phyloP scores from a whole-genome alignment of 331 rosid species.

The Arachis monticola region DNA sequence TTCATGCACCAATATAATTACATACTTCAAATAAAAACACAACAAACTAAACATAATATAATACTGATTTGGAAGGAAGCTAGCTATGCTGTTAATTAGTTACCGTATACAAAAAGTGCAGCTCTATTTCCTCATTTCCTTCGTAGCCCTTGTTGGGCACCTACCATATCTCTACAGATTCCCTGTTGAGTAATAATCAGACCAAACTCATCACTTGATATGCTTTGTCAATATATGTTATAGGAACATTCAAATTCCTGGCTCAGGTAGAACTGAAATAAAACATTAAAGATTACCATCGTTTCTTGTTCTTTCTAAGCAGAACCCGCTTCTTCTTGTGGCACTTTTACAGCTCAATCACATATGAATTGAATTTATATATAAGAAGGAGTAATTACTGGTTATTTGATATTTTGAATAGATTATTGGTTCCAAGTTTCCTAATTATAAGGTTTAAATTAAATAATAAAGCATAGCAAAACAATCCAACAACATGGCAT shows the following conservation, averaged over 20 bases:
- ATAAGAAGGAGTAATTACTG: constrained; percentile 12
- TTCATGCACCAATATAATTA: constrained; percentile 38
- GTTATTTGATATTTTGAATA: not conserved
- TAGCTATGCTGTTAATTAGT: not conserved
- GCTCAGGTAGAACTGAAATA: not conserved
- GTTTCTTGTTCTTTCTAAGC: constrained; percentile 28
- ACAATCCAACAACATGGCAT: constrained; percentile 41
- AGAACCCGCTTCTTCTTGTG: constrained; percentile 28
- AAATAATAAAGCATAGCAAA: constrained; percentile 5
- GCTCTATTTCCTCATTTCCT: constrained; percentile 69
- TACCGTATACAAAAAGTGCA: constrained; percentile 68
- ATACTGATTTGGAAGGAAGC: not conserved
- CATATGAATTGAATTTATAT: not conserved
- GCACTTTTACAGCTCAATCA: constrained; percentile 5
- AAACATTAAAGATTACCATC: constrained; percentile 38
- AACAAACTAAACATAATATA: constrained; percentile 4
- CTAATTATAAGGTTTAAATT: constrained; percentile 2
- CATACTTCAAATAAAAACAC: not conserved
- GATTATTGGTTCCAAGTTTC: constrained; percentile 20
- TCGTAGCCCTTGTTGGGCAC: constrained; percentile 36
- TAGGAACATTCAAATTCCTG: constrained; percentile 9
- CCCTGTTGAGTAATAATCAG: constrained; percentile 45
- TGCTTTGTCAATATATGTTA: not conserved
- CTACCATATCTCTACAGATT: constrained; percentile 44
- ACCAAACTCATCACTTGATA: not conserved